phyloP scores from a whole-genome alignment of 2,329 filamentous ascomycete species.

The Monosporascus sp. region DNA sequence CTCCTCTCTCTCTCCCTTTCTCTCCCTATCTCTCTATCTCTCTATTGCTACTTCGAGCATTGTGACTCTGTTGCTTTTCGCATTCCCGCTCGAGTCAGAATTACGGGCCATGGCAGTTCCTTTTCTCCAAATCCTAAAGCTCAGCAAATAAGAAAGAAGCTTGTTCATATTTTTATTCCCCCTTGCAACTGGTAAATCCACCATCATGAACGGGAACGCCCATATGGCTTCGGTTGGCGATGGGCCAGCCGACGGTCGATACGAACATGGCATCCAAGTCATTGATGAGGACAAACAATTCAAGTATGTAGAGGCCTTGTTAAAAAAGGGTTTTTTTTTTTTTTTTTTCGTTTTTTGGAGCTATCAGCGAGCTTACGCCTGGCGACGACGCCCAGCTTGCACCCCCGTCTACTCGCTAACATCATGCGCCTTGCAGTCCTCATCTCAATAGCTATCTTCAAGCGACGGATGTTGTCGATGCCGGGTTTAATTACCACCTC shows the following conservation, averaged over 20 bases:
- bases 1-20: no score
- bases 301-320: slow-evolving; percentile 63
- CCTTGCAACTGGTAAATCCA: slow-evolving; percentile 7
- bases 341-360: slow-evolving; percentile 1
- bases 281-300: slow-evolving; percentile 95
- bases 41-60: not conserved
- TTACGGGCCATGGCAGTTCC: not conserved
- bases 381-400: not conserved
- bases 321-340: no score
- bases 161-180: not conserved
- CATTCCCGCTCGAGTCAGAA: not conserved
- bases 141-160: not conserved
- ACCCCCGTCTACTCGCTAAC: slow-evolving; percentile 9
- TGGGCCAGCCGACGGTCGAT: slow-evolving; percentile 58
- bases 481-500: slow-evolving; percentile 98
- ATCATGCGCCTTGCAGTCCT: slow-evolving; percentile 43
- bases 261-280: slow-evolving; percentile 93
- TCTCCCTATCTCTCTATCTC: no score
- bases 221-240: slow-evolving; percentile 73
- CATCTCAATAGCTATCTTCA: slow-evolving; percentile 78
- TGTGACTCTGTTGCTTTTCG: not conserved
- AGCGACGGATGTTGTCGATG: slow-evolving; percentile 71
- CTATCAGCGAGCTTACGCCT: no score
- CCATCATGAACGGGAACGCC: slow-evolving; percentile 73
- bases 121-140: not conserved